These are phyloP conservation scores for Cystobasidium pallidum DNA, from an alignment of 1,284 basidiomycete species.

Conservation along the genomic window DNA sequence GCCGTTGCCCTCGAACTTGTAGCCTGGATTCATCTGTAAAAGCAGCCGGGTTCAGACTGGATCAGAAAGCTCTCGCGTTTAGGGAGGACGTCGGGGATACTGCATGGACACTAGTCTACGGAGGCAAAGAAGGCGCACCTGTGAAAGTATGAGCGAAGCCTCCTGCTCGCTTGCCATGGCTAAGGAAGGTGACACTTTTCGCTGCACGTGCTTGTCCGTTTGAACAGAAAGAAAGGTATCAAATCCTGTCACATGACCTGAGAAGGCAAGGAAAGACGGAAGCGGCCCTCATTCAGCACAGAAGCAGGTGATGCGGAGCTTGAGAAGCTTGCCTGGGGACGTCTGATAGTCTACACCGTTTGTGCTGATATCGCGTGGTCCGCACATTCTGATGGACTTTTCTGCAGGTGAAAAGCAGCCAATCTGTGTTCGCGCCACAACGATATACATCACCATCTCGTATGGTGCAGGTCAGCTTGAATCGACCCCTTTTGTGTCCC, in stretches of 20 bases:
- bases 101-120: not conserved
- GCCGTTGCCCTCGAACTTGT: conserved; percentile 20
- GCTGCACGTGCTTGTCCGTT: conserved; percentile 13
- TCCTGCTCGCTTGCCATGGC: conserved; percentile 36
- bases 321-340: too few species aligned
- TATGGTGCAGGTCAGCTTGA: too few species aligned
- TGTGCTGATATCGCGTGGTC: too few species aligned
- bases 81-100: not conserved
- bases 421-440: not conserved
- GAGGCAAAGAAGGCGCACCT: conserved; percentile 14
- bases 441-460: too few species aligned
- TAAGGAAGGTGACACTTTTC: conserved; percentile 1
- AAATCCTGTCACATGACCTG: conserved; percentile 1
- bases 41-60: not conserved
- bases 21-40: conserved; percentile 22
- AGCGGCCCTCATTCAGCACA: not conserved
- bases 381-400: too few species aligned
- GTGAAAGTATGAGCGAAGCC: conserved; percentile 35
- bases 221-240: not conserved
- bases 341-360: too few species aligned
- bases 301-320: not conserved
- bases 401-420: too few species aligned
- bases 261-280: not conserved
- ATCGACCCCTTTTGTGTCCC: too few species aligned
- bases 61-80: not conserved